A percentile compares a stretch with the other conserved stretches of the same genome.
Evolutionary conservation across 805 yeast genomes (phyloP).

Genomic region (Wickerhamiella kurtzmanii): DNA sequence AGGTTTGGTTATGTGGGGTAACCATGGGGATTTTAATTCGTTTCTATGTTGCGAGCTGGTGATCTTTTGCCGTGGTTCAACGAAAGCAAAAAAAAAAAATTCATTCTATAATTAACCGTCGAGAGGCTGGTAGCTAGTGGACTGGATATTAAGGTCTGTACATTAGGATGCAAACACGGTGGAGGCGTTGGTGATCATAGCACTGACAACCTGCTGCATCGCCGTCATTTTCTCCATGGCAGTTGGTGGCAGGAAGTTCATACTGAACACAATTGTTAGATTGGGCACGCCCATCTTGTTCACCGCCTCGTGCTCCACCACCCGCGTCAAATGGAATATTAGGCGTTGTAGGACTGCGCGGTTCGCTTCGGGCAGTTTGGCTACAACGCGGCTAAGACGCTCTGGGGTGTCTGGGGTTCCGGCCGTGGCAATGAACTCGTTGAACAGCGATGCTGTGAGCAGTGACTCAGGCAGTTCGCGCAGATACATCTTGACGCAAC

Average conservation of each 20-base stretch:
- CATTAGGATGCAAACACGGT: conserved; percentile 17
- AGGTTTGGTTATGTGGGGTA: too few species aligned
- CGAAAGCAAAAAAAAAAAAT: neutral
- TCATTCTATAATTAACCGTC: neutral
- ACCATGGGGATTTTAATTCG: too few species aligned
- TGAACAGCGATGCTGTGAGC: conserved; percentile 53
- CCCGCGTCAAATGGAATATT: conserved; percentile 53
- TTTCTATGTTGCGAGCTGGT: too few species aligned
- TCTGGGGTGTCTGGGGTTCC: conserved; percentile 13
- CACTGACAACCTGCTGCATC: conserved; percentile 39
- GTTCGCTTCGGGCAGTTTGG: conserved; percentile 48
- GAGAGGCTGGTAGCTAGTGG: too few species aligned
- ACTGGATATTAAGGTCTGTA: neutral
- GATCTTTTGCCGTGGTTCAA: too few species aligned
- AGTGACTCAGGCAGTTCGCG: conserved; percentile 81
- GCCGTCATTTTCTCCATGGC: conserved; percentile 42
- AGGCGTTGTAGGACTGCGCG: conserved; percentile 55
- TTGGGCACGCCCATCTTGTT: conserved; percentile 86
- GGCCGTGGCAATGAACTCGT: conserved; percentile 34
- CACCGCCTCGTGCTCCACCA: conserved; percentile 48
- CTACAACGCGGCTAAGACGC: conserved; percentile 24
- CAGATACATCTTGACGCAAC: conserved; percentile 69
- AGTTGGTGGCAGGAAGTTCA: conserved; percentile 38
- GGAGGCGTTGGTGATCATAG: conserved; percentile 30
- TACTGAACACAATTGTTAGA: conserved; percentile 75